phyloP scores from a whole-genome alignment of 176 grass and related monocot species.

The Metroxylon sagu region DNA sequence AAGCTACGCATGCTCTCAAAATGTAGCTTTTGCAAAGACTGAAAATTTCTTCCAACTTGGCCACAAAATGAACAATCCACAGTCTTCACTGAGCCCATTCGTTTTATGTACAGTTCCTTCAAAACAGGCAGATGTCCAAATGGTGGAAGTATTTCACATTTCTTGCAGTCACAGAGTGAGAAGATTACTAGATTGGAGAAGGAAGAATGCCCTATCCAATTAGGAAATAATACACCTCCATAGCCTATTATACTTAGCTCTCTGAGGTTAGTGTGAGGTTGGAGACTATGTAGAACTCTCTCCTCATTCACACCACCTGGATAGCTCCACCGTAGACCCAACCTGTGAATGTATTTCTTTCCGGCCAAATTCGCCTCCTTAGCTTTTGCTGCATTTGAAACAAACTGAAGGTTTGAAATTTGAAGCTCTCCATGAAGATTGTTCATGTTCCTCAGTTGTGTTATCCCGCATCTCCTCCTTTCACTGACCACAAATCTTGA shows the following conservation, averaged over 20 bases:
- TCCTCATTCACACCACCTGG: neutral
- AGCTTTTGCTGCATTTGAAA: conserved; percentile 3
- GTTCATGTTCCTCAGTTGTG: conserved; percentile 24
- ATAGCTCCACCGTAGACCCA: conserved; percentile 20
- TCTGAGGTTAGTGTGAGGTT: conserved; percentile 20
- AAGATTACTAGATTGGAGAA: conserved; percentile 13
- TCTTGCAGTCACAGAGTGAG: conserved; percentile 19
- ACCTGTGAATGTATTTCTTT: conserved; percentile 20
- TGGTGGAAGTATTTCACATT: conserved; percentile 15
- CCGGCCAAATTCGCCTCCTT: conserved; percentile 18
- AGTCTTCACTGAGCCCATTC: neutral
- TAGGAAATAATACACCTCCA: conserved; percentile 16
- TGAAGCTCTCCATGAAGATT: conserved; percentile 5
- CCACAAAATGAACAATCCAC: no score
- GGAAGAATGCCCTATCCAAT: conserved; percentile 15
- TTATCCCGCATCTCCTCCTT: neutral
- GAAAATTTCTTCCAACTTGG: no score
- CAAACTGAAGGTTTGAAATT: conserved; percentile 17
- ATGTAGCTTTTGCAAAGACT: no score
- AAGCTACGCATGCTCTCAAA: no score
- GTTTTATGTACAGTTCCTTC: conserved; percentile 11
- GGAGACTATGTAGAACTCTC: conserved; percentile 12
- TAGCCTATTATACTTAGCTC: conserved; percentile 26
- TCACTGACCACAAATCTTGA: conserved; percentile 28
- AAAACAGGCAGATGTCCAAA: conserved; percentile 19